Percentiles rank a stretch among this genome's conserved stretches.
Evolutionary conservation across 352 stramenopile genomes (phyloP).

Genomic region (Discostella stelligera): DNA sequence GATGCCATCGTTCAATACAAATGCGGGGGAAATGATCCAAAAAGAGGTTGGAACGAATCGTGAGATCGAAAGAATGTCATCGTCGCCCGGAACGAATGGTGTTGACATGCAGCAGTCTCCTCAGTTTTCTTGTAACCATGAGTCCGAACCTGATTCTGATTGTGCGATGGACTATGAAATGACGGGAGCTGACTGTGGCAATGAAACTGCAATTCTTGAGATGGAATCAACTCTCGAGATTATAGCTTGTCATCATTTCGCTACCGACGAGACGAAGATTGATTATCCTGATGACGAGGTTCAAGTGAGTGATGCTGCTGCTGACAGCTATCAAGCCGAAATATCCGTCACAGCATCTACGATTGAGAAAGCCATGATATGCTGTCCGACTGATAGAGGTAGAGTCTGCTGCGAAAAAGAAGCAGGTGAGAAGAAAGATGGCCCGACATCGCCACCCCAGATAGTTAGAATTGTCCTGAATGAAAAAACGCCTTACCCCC

Average conservation of each 20-base stretch:
- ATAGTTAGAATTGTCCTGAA: slow-evolving; percentile 21
- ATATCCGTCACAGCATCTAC: not conserved
- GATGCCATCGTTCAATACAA: not conserved
- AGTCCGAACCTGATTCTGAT: too few species aligned
- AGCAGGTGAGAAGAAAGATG: slow-evolving; percentile 11
- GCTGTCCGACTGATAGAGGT: not conserved
- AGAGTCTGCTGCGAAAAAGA: not conserved
- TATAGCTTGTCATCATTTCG: not conserved
- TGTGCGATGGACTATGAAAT: too few species aligned
- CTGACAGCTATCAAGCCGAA: slow-evolving; percentile 1
- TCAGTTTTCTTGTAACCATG: too few species aligned
- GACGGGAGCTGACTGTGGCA: not conserved
- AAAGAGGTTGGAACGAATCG: not conserved
- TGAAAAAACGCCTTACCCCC: slow-evolving; percentile 7
- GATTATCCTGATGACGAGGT: not conserved
- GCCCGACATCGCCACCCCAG: slow-evolving; percentile 16
- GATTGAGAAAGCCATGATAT: not conserved
- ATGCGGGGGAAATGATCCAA: not conserved
- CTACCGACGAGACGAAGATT: too few species aligned
- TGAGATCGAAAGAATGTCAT: too few species aligned
- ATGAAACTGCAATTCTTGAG: not conserved
- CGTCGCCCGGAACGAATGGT: too few species aligned
- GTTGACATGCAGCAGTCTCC: too few species aligned
- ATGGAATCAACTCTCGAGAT: not conserved
- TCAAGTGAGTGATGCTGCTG: not conserved